These are phyloP conservation scores for Backusella morwellensis DNA, from an alignment of 192 early-diverging fungal genomes.

Conservation along the genomic window DNA sequence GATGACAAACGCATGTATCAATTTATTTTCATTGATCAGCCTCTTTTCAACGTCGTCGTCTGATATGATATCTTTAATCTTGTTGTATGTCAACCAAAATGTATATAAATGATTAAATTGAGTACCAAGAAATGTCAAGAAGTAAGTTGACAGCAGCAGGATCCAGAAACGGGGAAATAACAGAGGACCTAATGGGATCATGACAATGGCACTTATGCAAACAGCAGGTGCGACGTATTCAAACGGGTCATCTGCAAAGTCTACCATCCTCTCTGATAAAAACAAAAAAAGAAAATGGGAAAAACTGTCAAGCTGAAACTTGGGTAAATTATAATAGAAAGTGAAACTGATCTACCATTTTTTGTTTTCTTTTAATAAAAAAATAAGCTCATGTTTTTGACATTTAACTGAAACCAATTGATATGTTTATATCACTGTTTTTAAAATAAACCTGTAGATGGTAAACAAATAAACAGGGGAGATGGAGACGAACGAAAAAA, in stretches of 20 bases:
- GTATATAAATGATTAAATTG: slow-evolving; percentile 47
- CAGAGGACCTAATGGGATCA: slow-evolving; percentile 40
- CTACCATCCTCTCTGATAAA: not conserved
- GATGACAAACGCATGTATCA: slow-evolving; percentile 47
- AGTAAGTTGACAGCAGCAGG: slow-evolving; percentile 41
- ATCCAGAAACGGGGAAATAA: slow-evolving; percentile 42
- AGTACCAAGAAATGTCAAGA: slow-evolving; percentile 39
- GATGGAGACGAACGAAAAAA: too few species aligned
- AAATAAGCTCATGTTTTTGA: not conserved
- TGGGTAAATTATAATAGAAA: not conserved
- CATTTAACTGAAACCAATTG: not conserved
- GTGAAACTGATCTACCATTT: not conserved
- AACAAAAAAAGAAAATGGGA: not conserved
- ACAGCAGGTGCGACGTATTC: slow-evolving; percentile 44
- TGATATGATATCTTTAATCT: slow-evolving; percentile 37
- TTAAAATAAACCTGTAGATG: not conserved
- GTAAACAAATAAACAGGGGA: not conserved
- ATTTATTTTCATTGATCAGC: not conserved
- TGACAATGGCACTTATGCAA: slow-evolving; percentile 30
- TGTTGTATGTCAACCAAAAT: slow-evolving; percentile 41
- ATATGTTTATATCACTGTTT: not conserved
- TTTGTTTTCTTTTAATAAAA: not conserved
- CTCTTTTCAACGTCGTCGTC: not conserved
- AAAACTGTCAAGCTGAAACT: not conserved
- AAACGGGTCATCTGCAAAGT: slow-evolving; percentile 15